A percentile compares a stretch with the other conserved stretches of the same genome.
Evolutionary conservation across 768 basidiomycete genomes (phyloP).

Genomic region (Termitomyces sp.): DNA sequence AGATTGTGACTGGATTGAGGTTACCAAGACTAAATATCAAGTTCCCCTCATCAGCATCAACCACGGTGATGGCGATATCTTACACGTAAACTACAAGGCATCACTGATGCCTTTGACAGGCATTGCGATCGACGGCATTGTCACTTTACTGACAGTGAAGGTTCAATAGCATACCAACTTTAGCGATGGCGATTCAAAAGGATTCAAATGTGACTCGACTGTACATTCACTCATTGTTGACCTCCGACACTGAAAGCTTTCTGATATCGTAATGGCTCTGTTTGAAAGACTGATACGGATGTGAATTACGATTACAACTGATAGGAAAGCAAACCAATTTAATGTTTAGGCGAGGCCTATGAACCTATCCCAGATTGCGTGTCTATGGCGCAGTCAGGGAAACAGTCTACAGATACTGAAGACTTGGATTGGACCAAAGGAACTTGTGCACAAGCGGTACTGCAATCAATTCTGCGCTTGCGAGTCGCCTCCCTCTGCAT

Average conservation of each 20-base stretch:
- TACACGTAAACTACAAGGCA: not conserved
- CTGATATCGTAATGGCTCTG: not conserved
- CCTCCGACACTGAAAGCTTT: not conserved
- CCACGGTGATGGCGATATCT: slow-evolving; percentile 24
- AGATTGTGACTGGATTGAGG: slow-evolving; percentile 12
- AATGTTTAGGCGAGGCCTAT: not conserved
- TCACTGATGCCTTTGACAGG: slow-evolving; percentile 28
- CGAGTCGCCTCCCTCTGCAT: slow-evolving; percentile 20
- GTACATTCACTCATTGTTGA: not conserved
- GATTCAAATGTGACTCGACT: not conserved
- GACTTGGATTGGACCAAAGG: not conserved
- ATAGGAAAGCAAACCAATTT: not conserved
- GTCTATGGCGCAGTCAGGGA: not conserved
- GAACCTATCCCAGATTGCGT: not conserved
- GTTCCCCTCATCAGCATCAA: slow-evolving; percentile 26
- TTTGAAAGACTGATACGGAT: not conserved
- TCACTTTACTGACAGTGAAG: slow-evolving; percentile 53
- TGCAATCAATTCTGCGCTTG: slow-evolving; percentile 13
- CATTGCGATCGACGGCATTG: slow-evolving; percentile 60
- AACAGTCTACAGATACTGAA: not conserved
- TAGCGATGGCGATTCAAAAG: too few species aligned
- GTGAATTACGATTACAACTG: slow-evolving; percentile 2
- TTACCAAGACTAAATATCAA: not conserved
- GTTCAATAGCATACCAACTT: slow-evolving; percentile 21
- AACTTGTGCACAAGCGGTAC: not conserved